A percentile compares a stretch with the other conserved stretches of the same genome.
phyloP scores from a whole-genome alignment of 805 yeast species.

The Tetrapisispora namnaoensis region DNA sequence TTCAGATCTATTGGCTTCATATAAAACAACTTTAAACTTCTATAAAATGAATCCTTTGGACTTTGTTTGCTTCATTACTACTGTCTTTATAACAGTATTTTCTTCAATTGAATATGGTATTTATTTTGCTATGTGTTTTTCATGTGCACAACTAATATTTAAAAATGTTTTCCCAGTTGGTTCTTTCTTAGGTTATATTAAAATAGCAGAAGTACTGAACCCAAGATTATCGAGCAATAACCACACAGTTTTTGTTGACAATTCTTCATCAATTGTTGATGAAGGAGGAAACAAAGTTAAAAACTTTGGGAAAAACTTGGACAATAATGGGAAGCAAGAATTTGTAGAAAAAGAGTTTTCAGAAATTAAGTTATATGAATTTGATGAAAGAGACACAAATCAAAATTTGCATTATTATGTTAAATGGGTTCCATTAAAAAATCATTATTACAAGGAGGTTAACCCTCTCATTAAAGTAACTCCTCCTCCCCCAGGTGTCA shows the following conservation, averaged over 20 bases:
- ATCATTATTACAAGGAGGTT: conserved; percentile 31
- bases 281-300: not conserved
- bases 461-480: conserved; percentile 49
- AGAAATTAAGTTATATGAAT: not conserved
- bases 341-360: no score
- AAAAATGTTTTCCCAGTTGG: conserved; percentile 76
- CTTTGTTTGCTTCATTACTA: conserved; percentile 58
- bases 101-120: conserved; percentile 79
- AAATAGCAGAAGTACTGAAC: conserved; percentile 3
- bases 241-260: not conserved
- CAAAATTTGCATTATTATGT: conserved; percentile 37
- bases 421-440: conserved; percentile 58
- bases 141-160: conserved; percentile 62
- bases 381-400: not conserved
- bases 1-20: conserved; percentile 68
- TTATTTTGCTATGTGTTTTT: conserved; percentile 82
- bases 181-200: conserved; percentile 68
- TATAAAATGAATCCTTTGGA: conserved; percentile 72
- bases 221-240: not conserved
- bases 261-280: not conserved
- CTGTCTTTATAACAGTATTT: conserved; percentile 67
- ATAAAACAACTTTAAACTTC: conserved; percentile 53
- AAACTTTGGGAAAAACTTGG: not conserved
- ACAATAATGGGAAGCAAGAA: not conserved
- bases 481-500: conserved; percentile 86